A percentile compares a stretch with the other conserved stretches of the same genome.
phyloP scores from a whole-genome alignment of 768 basidiomycete genomes.

The Leccinellum luteum region DNA sequence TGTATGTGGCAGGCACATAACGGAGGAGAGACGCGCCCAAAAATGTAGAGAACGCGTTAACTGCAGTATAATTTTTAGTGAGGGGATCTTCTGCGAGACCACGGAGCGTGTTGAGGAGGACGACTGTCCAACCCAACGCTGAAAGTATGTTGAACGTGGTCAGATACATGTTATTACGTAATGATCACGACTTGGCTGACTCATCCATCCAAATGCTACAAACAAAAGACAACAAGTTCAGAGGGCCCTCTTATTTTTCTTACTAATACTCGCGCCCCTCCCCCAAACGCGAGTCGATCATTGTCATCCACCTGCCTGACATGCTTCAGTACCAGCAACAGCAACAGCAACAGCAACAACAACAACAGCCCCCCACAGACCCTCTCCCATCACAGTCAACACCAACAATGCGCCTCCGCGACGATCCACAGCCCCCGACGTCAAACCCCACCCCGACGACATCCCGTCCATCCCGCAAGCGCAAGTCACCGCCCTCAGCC shows the following conservation, averaged over 20 bases:
- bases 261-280: slow-evolving; percentile 37
- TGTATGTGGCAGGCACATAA: slow-evolving; percentile 45
- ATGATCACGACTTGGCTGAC: slow-evolving; percentile 6
- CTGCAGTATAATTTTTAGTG: slow-evolving; percentile 28
- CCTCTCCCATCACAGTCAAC: slow-evolving; percentile 15
- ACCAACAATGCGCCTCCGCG: slow-evolving; percentile 57
- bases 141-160: slow-evolving; percentile 77
- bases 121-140: slow-evolving; percentile 67
- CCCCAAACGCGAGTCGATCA: slow-evolving; percentile 31
- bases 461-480: slow-evolving; percentile 48
- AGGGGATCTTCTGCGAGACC: slow-evolving; percentile 33
- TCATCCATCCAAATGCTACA: slow-evolving; percentile 2
- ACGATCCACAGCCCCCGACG: slow-evolving; percentile 40
- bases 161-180: slow-evolving; percentile 50
- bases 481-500: slow-evolving; percentile 60
- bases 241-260: slow-evolving; percentile 27
- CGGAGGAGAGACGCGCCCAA: slow-evolving; percentile 32
- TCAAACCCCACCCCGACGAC: slow-evolving; percentile 11
- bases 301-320: slow-evolving; percentile 19
- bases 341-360: too few species aligned
- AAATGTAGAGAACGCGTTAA: slow-evolving; percentile 37
- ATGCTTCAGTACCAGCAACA: slow-evolving; percentile 32
- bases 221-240: slow-evolving; percentile 24
- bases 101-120: slow-evolving; percentile 56
- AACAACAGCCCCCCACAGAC: slow-evolving; percentile 19